Base-by-base conservation (phyloP, 495 filamentous ascomycete species). In the Chaetomium cochliodes region DNA sequence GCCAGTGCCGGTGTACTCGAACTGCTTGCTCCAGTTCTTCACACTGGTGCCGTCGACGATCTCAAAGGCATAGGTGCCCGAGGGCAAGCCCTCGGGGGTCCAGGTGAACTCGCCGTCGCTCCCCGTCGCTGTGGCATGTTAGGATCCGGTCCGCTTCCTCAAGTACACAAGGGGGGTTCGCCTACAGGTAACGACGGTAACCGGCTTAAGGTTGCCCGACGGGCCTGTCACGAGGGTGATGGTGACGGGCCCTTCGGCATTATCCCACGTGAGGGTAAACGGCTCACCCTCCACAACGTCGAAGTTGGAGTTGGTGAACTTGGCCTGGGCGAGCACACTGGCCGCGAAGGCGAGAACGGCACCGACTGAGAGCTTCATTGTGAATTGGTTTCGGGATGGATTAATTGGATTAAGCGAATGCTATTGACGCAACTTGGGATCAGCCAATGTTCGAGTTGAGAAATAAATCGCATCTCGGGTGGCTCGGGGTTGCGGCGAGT, bases 51-150 rank as follows among this genome's bases (percentile, higher is more conserved):
- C 67, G 52, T 72, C 75, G 33, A 30, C 53, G 69, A 83, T 79
- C 72, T 74, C 65, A 65, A 83, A 68, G 68, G 78, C 79, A 60
- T 82, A 83, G 30, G 69, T 74, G 66, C 72, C 80, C 18, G 76
- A 71, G 61, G 78, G 66, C 16, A 72, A 37, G 57, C 64, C 68
- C 13, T 69, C n/a, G 51, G 73, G 72, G 39, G 69, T 69, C 68
- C 69, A 80, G 58, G 68, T 76, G 74, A 73, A 78, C 54, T 70
- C 72, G 55, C 46, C 60, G 41, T 69, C 74, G 54, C 72, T 71
- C 22, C 55, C 65, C 25, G 62, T 69, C 23, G 74, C 73, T 80
- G 60, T 8, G 56, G 22, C 33, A 73, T 65, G 77, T 71, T 23
- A 53, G 44, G 1, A 52, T 13, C 23, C 56, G 61, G 5, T 41